Percentiles rank a stretch among this genome's conserved stretches.
phyloP scores from a whole-genome alignment of 148 eudicot species.

The Persicaria tinctoria region DNA sequence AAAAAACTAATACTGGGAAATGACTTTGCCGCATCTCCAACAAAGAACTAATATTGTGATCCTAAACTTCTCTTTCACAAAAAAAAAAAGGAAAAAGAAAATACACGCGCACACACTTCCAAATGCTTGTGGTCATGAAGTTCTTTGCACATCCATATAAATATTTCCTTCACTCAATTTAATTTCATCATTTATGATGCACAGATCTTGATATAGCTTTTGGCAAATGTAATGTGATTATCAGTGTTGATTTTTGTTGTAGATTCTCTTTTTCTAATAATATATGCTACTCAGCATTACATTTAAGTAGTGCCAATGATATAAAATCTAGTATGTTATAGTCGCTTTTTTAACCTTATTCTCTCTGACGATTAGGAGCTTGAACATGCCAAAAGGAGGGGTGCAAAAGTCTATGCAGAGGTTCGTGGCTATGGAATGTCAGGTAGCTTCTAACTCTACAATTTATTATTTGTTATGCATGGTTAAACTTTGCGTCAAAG shows the following conservation, averaged over 20 bases:
- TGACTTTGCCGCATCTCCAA: background rate
- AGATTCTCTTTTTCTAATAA: background rate
- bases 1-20: background rate
- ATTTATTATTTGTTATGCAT: background rate
- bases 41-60: background rate
- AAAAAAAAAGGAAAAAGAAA: background rate
- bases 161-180: background rate
- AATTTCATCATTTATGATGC: background rate
- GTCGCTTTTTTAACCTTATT: constrained; percentile 1
- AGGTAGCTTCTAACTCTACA: constrained; percentile 34
- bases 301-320: background rate
- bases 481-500: background rate
- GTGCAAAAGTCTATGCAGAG: constrained; percentile 89
- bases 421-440: constrained; percentile 93
- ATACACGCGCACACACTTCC: background rate
- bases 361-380: constrained; percentile 46
- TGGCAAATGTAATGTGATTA: background rate
- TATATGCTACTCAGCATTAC: background rate
- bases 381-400: constrained; percentile 78
- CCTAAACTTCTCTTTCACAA: background rate
- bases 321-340: background rate
- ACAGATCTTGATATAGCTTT: background rate
- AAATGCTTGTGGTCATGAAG: no score
- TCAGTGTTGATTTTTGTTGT: background rate
- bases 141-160: no score